Evolutionary conservation across 345 rosid genomes (phyloP).

Genomic region (Pseudoturritis turrita): DNA sequence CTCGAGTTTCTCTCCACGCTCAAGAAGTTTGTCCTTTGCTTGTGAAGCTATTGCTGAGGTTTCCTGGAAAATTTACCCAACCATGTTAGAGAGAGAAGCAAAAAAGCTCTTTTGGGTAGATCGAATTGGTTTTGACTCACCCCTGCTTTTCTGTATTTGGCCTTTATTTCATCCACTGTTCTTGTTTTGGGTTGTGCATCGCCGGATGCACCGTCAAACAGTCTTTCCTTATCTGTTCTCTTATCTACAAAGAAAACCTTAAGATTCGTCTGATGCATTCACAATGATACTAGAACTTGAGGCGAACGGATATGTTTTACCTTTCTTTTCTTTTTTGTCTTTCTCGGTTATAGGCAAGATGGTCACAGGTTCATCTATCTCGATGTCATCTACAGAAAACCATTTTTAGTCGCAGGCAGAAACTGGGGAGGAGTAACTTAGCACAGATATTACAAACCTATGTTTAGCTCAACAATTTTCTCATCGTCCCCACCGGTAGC

Average conservation of each 20-base stretch:
- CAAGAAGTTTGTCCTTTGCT: conserved; percentile 69
- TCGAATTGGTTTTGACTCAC: conserved; percentile 30
- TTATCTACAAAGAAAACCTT: conserved; percentile 41
- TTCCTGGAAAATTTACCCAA: conserved; percentile 42
- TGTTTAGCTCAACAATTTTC: conserved; percentile 47
- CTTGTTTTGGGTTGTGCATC: conserved; percentile 56
- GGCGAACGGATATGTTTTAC: conserved; percentile 25
- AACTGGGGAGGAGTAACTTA: background rate
- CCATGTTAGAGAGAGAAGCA: conserved; percentile 17
- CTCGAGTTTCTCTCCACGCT: conserved; percentile 81
- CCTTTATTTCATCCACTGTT: conserved; percentile 81
- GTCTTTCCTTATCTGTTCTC: conserved; percentile 49
- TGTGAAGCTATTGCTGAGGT: conserved; percentile 64
- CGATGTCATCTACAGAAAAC: conserved; percentile 64
- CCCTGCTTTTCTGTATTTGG: conserved; percentile 69
- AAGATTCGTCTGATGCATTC: background rate
- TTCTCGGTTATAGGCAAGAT: conserved; percentile 37
- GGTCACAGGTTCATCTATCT: conserved; percentile 51
- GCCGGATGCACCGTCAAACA: conserved; percentile 61
- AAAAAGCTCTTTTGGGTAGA: background rate
- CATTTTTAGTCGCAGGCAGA: conserved; percentile 15
- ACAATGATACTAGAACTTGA: background rate
- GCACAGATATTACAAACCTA: conserved; percentile 49
- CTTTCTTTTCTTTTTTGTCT: conserved; percentile 41
- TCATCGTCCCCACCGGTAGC: conserved; percentile 27